Evolutionary conservation across 1,139 yeast genomes (phyloP).

Genomic region (Arxiozyma heterogenica): DNA sequence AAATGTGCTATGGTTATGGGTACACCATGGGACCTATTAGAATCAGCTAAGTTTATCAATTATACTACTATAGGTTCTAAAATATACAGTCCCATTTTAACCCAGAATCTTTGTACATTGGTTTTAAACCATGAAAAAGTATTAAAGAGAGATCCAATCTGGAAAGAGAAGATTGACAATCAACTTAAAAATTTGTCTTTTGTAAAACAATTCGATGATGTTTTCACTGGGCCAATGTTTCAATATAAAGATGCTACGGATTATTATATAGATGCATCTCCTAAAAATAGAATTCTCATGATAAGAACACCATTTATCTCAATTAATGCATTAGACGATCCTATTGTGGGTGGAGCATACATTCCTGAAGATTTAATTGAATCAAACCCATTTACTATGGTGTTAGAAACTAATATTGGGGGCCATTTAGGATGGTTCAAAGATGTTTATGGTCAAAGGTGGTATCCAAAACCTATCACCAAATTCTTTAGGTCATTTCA

Average conservation of each 20-base stretch:
- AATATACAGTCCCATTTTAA: slow-evolving; percentile 47
- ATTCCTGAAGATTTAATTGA: slow-evolving; percentile 42
- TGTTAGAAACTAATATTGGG: slow-evolving; percentile 50
- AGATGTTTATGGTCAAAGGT: slow-evolving; percentile 40
- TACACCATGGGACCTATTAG: slow-evolving; percentile 50
- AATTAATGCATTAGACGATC: slow-evolving; percentile 47
- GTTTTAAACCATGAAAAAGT: slow-evolving; percentile 38
- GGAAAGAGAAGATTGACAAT: slow-evolving; percentile 13
- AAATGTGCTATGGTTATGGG: slow-evolving; percentile 45
- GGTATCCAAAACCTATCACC: slow-evolving; percentile 43
- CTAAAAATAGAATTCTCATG: slow-evolving; percentile 40
- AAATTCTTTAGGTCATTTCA: slow-evolving; percentile 30
- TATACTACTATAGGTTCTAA: slow-evolving; percentile 38
- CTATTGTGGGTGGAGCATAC: slow-evolving; percentile 42
- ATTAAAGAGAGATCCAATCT: slow-evolving; percentile 25
- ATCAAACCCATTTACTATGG: slow-evolving; percentile 44
- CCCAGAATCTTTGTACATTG: slow-evolving; percentile 40
- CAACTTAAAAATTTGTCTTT: slow-evolving; percentile 17
- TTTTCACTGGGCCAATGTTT: slow-evolving; percentile 45
- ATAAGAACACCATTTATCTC: slow-evolving; percentile 47
- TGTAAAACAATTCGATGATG: slow-evolving; percentile 42
- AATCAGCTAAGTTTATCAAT: slow-evolving; percentile 38
- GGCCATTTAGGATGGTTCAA: slow-evolving; percentile 58
- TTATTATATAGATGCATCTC: slow-evolving; percentile 47
- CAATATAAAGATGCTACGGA: slow-evolving; percentile 47